These are phyloP conservation scores for Centella asiatica DNA, from an alignment of 129 eudicot species.

Conservation along the genomic window DNA sequence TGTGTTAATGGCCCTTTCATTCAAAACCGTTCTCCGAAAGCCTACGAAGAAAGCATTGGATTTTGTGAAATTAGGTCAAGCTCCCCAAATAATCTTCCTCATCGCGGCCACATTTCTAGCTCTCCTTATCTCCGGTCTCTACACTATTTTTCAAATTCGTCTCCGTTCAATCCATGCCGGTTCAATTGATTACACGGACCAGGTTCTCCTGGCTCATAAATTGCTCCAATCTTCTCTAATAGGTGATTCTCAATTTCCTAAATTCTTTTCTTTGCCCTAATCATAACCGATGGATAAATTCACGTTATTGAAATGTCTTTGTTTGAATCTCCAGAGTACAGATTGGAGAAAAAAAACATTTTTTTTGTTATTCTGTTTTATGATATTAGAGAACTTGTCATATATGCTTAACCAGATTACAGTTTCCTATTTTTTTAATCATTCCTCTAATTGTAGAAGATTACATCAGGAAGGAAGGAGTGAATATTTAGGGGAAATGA, in stretches of 20 bases:
- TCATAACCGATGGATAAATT: background rate
- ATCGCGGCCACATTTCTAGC: background rate
- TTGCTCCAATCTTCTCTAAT: conserved; percentile 14
- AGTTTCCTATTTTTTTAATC: too few species aligned
- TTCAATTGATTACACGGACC: background rate
- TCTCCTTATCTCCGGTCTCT: background rate
- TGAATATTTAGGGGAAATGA: too few species aligned
- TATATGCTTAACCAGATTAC: too few species aligned
- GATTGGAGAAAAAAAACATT: too few species aligned
- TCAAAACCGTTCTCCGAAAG: background rate
- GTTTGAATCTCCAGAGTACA: background rate
- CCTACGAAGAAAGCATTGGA: background rate
- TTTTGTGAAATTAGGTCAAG: background rate
- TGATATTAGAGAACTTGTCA: too few species aligned
- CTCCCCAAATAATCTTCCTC: background rate
- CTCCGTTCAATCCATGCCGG: conserved; percentile 2
- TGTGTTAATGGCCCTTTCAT: conserved; percentile 1
- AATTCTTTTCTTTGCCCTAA: background rate
- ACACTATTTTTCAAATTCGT: background rate
- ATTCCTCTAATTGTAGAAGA: too few species aligned
- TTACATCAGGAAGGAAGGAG: too few species aligned
- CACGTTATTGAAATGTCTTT: background rate
- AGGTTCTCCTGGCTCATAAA: background rate
- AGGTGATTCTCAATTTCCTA: background rate
- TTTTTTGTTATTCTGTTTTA: too few species aligned